Evolutionary conservation across 257 asterid genomes (phyloP).

Genomic region (Solanum corneliomulleri): DNA sequence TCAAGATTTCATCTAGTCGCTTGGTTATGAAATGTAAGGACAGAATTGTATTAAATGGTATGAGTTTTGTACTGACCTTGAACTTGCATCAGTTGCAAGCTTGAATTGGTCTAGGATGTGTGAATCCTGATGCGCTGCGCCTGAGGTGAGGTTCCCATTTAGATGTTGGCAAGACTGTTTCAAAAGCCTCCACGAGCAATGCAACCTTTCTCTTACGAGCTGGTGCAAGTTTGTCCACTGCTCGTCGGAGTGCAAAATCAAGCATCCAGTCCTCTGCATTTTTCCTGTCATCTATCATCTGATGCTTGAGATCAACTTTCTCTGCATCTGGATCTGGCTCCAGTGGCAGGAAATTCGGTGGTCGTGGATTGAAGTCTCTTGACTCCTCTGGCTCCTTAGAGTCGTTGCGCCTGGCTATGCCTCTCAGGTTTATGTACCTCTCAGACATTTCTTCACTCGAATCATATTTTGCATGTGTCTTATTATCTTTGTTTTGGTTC

Average conservation of each 20-base stretch:
- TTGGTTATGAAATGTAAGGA: background rate
- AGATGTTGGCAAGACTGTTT: constrained; percentile 50
- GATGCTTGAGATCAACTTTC: constrained; percentile 77
- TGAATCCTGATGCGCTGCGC: constrained; percentile 17
- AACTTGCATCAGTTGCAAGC: constrained; percentile 50
- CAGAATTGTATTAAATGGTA: background rate
- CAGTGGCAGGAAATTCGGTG: constrained; percentile 54
- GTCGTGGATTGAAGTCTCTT: constrained; percentile 55
- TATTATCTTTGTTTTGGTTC: background rate
- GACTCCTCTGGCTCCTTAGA: constrained; percentile 19
- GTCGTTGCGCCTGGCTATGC: constrained; percentile 22
- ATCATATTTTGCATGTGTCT: background rate
- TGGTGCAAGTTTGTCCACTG: constrained; percentile 59
- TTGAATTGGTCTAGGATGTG: constrained; percentile 32
- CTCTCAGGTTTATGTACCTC: constrained; percentile 3
- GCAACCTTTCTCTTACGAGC: constrained; percentile 75
- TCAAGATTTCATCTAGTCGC: background rate
- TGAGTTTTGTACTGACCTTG: constrained; percentile 14
- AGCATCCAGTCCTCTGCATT: constrained; percentile 89
- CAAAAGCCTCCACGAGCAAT: constrained; percentile 79
- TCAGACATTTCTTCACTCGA: background rate
- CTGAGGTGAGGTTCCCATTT: constrained; percentile 26
- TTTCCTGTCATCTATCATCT: constrained; percentile 52
- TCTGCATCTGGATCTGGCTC: constrained; percentile 58
- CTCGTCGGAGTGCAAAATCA: constrained; percentile 70